These are phyloP conservation scores for Coelomomyces lativittatus DNA, from an alignment of 371 early-diverging fungal species.

Conservation along the genomic window DNA sequence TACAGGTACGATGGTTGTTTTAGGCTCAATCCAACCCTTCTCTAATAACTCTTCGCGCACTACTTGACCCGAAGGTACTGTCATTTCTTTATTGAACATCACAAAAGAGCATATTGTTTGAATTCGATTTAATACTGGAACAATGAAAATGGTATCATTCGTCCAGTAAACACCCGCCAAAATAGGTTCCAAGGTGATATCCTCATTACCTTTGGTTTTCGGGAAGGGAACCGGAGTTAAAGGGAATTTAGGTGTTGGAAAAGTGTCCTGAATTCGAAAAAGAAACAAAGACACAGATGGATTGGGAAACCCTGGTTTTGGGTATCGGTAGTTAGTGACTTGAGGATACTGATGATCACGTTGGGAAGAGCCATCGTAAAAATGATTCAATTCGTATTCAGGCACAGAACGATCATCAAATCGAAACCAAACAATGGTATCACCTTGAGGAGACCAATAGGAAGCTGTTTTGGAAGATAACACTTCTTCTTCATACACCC, in stretches of 20 bases:
- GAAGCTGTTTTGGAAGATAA: conserved; percentile 43
- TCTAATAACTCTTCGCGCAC: neutral
- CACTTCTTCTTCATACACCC: conserved; percentile 96
- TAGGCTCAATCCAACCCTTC: too few species aligned
- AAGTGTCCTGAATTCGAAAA: conserved; percentile 9
- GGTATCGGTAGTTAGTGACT: conserved; percentile 58
- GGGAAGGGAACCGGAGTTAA: conserved; percentile 7
- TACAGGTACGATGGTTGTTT: too few species aligned
- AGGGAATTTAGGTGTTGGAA: neutral
- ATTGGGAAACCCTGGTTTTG: conserved; percentile 73
- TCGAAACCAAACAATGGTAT: conserved; percentile 58
- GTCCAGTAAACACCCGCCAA: conserved; percentile 70
- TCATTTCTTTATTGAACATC: conserved; percentile 7
- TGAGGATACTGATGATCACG: conserved; percentile 47
- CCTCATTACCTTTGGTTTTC: too few species aligned
- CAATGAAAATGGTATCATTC: conserved; percentile 45
- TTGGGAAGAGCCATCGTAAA: conserved; percentile 12
- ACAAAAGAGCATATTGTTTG: conserved; percentile 56
- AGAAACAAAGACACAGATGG: conserved; percentile 61
- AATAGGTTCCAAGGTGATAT: too few species aligned
- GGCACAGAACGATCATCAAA: conserved; percentile 70
- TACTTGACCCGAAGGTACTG: neutral
- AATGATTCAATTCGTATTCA: conserved; percentile 51
- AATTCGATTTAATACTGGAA: conserved; percentile 68
- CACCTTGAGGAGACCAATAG: conserved; percentile 81